phyloP scores from a whole-genome alignment of 2,329 filamentous ascomycete genomes.

The Exophiala spinifera region DNA sequence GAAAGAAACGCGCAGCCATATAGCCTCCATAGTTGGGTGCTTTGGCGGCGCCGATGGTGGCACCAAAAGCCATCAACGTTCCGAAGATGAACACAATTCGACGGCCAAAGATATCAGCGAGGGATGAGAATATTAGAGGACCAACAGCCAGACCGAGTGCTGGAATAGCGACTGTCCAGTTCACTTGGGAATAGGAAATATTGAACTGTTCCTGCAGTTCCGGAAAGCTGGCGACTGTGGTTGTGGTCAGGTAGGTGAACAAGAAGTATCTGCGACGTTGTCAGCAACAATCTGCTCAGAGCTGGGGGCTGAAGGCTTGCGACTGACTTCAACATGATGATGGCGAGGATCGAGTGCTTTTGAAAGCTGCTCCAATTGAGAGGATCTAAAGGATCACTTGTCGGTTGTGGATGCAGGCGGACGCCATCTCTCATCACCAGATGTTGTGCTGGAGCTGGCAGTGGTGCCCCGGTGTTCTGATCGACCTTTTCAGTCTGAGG shows the following conservation, averaged over 20 bases:
- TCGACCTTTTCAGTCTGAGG: conserved; percentile 23
- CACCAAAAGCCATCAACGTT: conserved; percentile 41
- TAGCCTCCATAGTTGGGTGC: conserved; percentile 48
- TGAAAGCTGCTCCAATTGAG: conserved; percentile 51
- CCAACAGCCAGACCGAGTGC: conserved; percentile 51
- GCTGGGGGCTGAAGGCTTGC: not conserved
- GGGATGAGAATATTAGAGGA: conserved; percentile 50
- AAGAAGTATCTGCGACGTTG: conserved; percentile 49
- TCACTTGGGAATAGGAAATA: conserved; percentile 48
- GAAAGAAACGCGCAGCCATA: conserved; percentile 59
- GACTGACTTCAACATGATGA: conserved; percentile 53
- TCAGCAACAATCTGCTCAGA: not conserved
- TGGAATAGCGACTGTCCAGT: conserved; percentile 56
- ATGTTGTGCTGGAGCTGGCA: conserved; percentile 10
- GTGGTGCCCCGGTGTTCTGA: conserved; percentile 11
- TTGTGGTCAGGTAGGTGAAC: conserved; percentile 59
- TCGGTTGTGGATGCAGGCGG: conserved; percentile 42
- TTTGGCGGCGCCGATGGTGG: conserved; percentile 43
- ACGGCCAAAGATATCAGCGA: conserved; percentile 53
- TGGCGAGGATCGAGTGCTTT: conserved; percentile 50
- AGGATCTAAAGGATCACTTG: conserved; percentile 51
- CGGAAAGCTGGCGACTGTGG: conserved; percentile 54
- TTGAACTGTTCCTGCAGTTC: conserved; percentile 48
- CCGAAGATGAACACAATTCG: conserved; percentile 49
- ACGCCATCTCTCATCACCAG: conserved; percentile 31